These are phyloP conservation scores for Trichoderma simmonsii DNA, from an alignment of 2,329 filamentous ascomycete genomes.

Conservation along the genomic window DNA sequence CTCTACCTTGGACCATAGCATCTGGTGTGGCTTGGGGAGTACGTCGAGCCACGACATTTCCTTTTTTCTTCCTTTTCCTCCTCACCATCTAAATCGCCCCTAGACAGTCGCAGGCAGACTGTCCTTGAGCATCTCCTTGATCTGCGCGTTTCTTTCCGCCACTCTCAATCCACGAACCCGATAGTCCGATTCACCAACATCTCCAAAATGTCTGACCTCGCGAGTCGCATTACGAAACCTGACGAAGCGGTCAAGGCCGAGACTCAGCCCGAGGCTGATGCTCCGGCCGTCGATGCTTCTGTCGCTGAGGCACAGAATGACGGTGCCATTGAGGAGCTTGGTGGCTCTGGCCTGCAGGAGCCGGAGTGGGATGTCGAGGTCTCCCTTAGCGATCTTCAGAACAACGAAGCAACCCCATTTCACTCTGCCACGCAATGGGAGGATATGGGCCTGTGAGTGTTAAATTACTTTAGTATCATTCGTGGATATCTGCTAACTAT, in stretches of 20 bases:
- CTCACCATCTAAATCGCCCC: background rate
- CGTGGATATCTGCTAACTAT: conserved; percentile 5
- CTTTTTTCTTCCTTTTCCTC: background rate
- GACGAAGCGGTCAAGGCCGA: conserved; percentile 30
- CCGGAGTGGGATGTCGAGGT: conserved; percentile 86
- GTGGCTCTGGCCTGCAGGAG: conserved; percentile 60
- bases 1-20: background rate
- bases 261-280: conserved; percentile 25
- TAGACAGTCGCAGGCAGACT: conserved; percentile 16
- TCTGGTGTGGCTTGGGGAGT: conserved; percentile 3
- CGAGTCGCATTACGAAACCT: conserved; percentile 50
- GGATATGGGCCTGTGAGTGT: conserved; percentile 71
- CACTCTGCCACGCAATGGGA: conserved; percentile 82
- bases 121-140: background rate
- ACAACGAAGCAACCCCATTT: conserved; percentile 80
- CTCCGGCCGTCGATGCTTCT: conserved; percentile 23
- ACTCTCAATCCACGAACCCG: background rate
- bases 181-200: background rate
- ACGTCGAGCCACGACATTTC: conserved; percentile 6
- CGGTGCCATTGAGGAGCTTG: conserved; percentile 34
- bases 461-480: background rate
- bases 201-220: conserved; percentile 46
- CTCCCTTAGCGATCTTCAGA: conserved; percentile 84
- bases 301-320: conserved; percentile 35
- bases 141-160: background rate